Base-by-base conservation (phyloP, 495 filamentous ascomycete genomes). In the Xylaria telfairii region DNA sequence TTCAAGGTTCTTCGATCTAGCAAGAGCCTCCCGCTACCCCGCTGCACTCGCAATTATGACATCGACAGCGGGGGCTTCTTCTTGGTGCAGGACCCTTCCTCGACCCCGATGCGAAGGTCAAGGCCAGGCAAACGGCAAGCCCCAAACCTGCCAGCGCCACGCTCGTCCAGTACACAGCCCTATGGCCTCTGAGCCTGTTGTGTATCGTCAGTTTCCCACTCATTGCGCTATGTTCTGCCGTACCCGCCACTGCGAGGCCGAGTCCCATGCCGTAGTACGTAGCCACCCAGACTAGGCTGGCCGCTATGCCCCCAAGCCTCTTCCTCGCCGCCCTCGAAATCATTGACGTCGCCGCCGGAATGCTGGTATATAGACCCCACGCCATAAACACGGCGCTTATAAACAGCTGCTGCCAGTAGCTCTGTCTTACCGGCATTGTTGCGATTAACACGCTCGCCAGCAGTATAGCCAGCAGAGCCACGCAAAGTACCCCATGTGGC, bases 251-350 rank as follows among this genome's bases (percentile, higher is more conserved):
- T 0, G 91, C 91, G 9, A 93, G 75, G 0, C 89, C 90, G n/a
- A 92, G 73, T 0, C 85, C 87, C 66, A 93, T 90, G 54, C 81
- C 85, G 70, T 92, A 93, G 68, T 92, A 91, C 59, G 92, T 86
- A 7, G 89, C 80, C 0, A 90, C 92, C 53, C 81, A 89, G 17
- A 92, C 87, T 28, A 94, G 76, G n/a, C 82, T 86, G 0, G 87
- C 88, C 4, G 87, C 89, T 7, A 88, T 79, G 12, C 88, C 88
- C 68, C 92, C 87, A 67, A 89, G 81, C 51, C 87, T 80, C 53
- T 79, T 82, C 9, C 77, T 76, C 61, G 90, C 81, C 1, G 81
- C 76, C 68, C 90, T 85, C 21, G 82, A 85, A 4, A 91, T 77
- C 12, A 90, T 81, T 1, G 90, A 71, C 1, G 83, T 87, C 0